These are phyloP conservation scores for Sarocladium strictum DNA, from an alignment of 2,329 filamentous ascomycete species.

Conservation along the genomic window DNA sequence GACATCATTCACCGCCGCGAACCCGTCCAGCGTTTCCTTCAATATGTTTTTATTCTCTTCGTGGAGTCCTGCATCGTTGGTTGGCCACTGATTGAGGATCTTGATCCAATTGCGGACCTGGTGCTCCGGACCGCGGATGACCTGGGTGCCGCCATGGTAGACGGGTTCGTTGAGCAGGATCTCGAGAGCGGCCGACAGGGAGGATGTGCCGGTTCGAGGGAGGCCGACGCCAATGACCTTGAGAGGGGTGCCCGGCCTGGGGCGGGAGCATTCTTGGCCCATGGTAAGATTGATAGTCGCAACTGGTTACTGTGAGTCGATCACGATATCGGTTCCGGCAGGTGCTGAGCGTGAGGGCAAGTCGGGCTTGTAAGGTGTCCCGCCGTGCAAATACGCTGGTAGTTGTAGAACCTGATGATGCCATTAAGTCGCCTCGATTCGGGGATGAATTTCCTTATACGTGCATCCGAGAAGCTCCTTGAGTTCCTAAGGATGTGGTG, in stretches of 20 bases:
- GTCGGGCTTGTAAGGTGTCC: no score
- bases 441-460: no score
- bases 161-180: constrained; percentile 19
- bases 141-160: constrained; percentile 18
- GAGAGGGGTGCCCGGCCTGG: constrained; percentile 15
- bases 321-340: no score
- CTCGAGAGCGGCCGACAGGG: constrained; percentile 18
- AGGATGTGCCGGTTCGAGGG: constrained; percentile 19
- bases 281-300: not conserved
- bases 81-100: not conserved
- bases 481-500: not conserved
- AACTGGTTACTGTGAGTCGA: no score
- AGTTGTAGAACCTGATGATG: no score
- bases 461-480: no score
- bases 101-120: constrained; percentile 15
- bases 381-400: no score
- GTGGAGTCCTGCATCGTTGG: not conserved
- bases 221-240: constrained; percentile 21
- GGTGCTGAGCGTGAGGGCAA: no score
- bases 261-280: constrained; percentile 18
- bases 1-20: constrained; percentile 3
- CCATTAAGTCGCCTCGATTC: no score
- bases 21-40: constrained; percentile 1
- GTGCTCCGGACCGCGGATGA: constrained; percentile 14
- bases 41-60: constrained; percentile 3